A percentile compares a stretch with the other conserved stretches of the same genome.
These are phyloP conservation scores for Tagetes patula DNA, from an alignment of 129 eudicot species.

Conservation along the genomic window DNA sequence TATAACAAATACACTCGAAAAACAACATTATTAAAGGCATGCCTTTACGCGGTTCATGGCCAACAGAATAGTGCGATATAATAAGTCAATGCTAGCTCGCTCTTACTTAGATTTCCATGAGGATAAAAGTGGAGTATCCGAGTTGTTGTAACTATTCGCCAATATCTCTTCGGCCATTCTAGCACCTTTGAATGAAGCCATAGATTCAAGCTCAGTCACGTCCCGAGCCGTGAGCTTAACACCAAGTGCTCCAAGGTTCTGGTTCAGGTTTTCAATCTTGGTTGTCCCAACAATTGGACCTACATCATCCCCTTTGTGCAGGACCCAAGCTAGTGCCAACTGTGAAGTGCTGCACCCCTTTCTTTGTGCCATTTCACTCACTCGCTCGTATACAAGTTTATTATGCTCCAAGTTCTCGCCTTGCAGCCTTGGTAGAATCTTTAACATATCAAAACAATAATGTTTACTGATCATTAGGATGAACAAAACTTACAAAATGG, in stretches of 20 bases:
- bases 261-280: conserved; percentile 45
- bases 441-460: background rate
- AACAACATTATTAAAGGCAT: conserved; percentile 15
- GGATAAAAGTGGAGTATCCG: conserved; percentile 35
- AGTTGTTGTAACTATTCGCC: conserved; percentile 21
- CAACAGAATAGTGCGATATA: too few species aligned
- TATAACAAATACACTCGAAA: background rate
- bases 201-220: conserved; percentile 43
- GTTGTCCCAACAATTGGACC: conserved; percentile 55
- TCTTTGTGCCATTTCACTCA: conserved; percentile 43
- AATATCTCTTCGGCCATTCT: conserved; percentile 36
- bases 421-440: conserved; percentile 46
- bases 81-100: too few species aligned
- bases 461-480: background rate
- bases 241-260: conserved; percentile 41
- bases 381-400: conserved; percentile 32
- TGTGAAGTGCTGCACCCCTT: conserved; percentile 47
- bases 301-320: conserved; percentile 52
- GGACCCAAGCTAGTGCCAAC: conserved; percentile 65
- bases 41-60: too few species aligned
- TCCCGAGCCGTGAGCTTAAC: conserved; percentile 42
- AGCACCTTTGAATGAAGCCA: conserved; percentile 36
- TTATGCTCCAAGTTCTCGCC: conserved; percentile 54
- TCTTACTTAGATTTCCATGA: conserved; percentile 25
- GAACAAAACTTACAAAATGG: background rate